phyloP scores from a whole-genome alignment of 805 yeast species.

The Candida pseudofarinosa region DNA sequence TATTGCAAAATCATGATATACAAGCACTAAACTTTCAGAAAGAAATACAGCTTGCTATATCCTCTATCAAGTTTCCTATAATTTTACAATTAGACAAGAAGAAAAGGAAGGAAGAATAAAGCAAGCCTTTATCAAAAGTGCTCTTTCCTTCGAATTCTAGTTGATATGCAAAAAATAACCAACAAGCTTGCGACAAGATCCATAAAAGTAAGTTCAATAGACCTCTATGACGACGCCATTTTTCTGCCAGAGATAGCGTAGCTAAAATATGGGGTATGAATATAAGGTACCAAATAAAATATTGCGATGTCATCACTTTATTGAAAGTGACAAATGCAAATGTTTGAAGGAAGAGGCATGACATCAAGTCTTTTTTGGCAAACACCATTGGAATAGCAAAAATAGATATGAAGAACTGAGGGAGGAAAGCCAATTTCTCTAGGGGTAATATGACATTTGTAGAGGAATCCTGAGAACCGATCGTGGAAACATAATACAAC shows the following conservation, averaged over 20 bases:
- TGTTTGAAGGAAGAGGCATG: conserved; percentile 39
- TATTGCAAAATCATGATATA: neutral
- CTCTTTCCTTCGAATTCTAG: conserved; percentile 75
- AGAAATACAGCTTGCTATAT: conserved; percentile 4
- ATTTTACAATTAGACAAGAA: conserved; percentile 61
- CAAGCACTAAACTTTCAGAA: neutral
- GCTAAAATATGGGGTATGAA: conserved; percentile 72
- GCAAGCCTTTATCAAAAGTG: conserved; percentile 58
- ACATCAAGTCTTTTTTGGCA: conserved; percentile 27
- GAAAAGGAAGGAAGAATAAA: conserved; percentile 53
- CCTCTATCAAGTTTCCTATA: conserved; percentile 50
- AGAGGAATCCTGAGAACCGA: neutral
- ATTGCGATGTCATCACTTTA: conserved; percentile 84
- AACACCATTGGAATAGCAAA: conserved; percentile 52
- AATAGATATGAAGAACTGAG: conserved; percentile 65
- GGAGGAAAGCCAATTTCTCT: conserved; percentile 70
- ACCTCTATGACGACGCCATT: conserved; percentile 31
- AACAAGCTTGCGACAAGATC: conserved; percentile 66
- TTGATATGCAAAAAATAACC: conserved; percentile 76
- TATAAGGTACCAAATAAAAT: conserved; percentile 90
- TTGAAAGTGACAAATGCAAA: conserved; percentile 42
- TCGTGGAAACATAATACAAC: conserved; percentile 57
- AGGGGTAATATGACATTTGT: conserved; percentile 18
- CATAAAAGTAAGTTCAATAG: conserved; percentile 47
- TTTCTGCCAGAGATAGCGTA: conserved; percentile 30